phyloP scores from a whole-genome alignment of 2,329 filamentous ascomycete species.

The Helicocarpus griseus region DNA sequence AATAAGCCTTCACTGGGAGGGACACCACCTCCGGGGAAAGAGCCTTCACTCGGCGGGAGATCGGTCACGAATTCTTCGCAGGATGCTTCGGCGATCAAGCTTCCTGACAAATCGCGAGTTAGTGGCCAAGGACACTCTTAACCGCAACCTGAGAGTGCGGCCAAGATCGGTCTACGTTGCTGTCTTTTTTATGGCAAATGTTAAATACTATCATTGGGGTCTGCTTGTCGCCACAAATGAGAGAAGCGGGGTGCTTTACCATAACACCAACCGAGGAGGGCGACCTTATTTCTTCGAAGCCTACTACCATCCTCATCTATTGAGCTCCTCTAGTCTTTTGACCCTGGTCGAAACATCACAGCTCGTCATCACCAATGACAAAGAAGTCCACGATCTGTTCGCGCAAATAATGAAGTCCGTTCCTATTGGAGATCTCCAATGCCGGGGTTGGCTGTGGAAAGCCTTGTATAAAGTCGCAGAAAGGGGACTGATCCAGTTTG shows the following conservation, averaged over 20 bases:
- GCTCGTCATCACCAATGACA: background rate
- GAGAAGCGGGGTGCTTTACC: background rate
- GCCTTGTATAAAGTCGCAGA: background rate
- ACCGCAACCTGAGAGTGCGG: slow-evolving; percentile 7
- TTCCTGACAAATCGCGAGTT: background rate
- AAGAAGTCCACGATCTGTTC: background rate
- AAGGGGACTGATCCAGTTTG: background rate
- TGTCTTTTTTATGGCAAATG: background rate
- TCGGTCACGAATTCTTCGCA: too few species aligned
- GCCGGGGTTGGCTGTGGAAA: background rate
- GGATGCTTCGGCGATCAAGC: background rate
- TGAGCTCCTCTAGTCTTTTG: background rate
- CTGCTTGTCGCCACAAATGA: background rate
- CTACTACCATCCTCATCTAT: background rate
- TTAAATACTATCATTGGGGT: background rate
- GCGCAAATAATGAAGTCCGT: background rate
- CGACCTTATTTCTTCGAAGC: background rate
- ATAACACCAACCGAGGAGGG: background rate
- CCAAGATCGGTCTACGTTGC: background rate
- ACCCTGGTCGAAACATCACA: background rate
- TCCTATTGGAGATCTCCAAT: background rate
- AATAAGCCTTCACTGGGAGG: too few species aligned
- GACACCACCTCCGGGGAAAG: too few species aligned
- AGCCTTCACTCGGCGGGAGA: too few species aligned
- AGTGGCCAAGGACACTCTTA: background rate